Evolutionary conservation across 768 basidiomycete species (phyloP).

Genomic region (Pilatotrama ljubarskyi): DNA sequence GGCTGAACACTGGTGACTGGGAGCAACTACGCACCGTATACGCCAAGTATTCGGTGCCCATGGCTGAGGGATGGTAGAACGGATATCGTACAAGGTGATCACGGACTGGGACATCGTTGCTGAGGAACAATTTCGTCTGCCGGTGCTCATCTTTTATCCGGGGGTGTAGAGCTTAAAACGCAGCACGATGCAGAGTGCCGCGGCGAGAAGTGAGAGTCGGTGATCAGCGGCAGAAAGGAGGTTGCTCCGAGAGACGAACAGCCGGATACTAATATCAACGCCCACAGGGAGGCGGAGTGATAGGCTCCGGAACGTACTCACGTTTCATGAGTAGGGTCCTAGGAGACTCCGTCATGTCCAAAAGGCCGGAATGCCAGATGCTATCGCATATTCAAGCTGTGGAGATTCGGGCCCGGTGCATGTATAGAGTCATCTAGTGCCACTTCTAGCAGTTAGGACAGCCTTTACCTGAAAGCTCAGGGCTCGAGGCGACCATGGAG

Average conservation of each 20-base stretch:
- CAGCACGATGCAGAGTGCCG: neutral
- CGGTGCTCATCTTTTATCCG: neutral
- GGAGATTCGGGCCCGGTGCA: no score
- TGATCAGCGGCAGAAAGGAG: conserved; percentile 9
- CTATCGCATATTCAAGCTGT: no score
- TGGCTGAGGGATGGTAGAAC: conserved; percentile 58
- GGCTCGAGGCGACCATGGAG: no score
- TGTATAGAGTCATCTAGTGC: no score
- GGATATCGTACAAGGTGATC: conserved; percentile 69
- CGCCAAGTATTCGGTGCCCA: conserved; percentile 81
- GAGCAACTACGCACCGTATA: conserved; percentile 47
- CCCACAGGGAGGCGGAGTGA: conserved; percentile 7
- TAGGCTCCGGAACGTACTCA: conserved; percentile 10
- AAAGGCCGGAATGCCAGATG: no score
- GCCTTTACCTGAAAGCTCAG: no score
- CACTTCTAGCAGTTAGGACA: no score
- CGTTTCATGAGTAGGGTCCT: conserved; percentile 11
- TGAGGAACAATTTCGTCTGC: neutral
- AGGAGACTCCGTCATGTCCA: neutral
- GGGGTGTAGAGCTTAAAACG: neutral
- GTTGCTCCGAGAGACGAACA: neutral
- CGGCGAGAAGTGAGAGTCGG: neutral
- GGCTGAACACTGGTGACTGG: neutral
- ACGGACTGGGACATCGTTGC: conserved; percentile 44
- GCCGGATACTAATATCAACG: conserved; percentile 8